phyloP scores from a whole-genome alignment of 495 filamentous ascomycete species.

The Talaromyces liani region DNA sequence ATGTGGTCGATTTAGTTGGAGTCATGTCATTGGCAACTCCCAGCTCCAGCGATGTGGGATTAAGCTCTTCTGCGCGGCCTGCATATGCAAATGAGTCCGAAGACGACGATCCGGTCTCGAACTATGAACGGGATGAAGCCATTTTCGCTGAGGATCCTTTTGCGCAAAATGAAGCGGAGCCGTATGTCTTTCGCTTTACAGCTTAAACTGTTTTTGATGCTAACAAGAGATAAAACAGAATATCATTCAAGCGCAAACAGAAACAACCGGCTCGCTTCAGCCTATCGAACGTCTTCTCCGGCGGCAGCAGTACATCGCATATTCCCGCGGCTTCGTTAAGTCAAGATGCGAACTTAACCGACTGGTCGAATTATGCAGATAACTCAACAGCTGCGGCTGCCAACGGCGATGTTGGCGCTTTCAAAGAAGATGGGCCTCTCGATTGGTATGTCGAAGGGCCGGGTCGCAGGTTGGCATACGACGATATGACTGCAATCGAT shows the following conservation, averaged over 20 bases:
- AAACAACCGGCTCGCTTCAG: conserved; percentile 53
- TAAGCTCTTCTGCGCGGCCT: neutral
- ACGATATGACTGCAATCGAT: conserved; percentile 95
- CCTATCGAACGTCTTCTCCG: conserved; percentile 49
- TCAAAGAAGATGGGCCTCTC: conserved; percentile 58
- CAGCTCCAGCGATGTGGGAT: conserved; percentile 6
- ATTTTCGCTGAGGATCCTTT: conserved; percentile 9
- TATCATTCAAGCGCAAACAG: conserved; percentile 80
- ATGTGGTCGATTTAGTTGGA: neutral
- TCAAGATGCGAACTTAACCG: neutral
- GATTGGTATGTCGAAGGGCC: conserved; percentile 93
- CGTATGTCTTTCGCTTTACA: neutral
- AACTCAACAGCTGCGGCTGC: neutral
- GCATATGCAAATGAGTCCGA: conserved; percentile 1
- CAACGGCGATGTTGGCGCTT: conserved; percentile 28
- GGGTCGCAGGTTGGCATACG: conserved; percentile 86
- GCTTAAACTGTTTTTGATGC: neutral
- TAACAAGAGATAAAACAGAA: conserved; percentile 29
- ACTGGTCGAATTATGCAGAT: neutral
- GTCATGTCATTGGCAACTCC: conserved; percentile 8
- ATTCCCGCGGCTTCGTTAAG: neutral
- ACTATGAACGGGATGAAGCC: conserved; percentile 4
- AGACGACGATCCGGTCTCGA: conserved; percentile 1
- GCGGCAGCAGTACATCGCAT: conserved; percentile 11
- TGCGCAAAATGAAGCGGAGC: neutral